Evolutionary conservation across 176 grass and related monocot genomes (phyloP), one percentile per base, ranked within the genome.

Genomic region (Leersia perrieri): DNA sequence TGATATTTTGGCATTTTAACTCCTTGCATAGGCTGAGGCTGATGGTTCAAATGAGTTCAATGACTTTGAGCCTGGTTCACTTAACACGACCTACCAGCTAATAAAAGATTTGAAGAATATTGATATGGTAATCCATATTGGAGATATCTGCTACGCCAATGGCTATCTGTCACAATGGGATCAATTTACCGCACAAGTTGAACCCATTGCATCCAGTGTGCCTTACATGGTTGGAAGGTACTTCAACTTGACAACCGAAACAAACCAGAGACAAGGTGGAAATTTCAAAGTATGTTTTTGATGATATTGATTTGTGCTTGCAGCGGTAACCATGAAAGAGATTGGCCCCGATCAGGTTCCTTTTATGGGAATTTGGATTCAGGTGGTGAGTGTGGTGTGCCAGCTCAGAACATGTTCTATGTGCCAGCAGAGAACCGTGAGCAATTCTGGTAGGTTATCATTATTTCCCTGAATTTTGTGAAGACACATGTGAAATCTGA

Each of bases 121-220:
- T 40, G 95, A 94, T 55, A 87, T 94, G 75, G 88, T 98, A 85
- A 72, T 98, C 58, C 90, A 94, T 77, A 94, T 91, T 75, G 95
- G 95, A 66, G 95, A 98, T 51, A 81, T 94, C 70, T 42, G 65
- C 22, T 98, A 98, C 62, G 90, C 95, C 32, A 94, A 85, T 91
- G 95, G 95, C 34, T 98, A 98, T 79, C 71, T 98, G 15, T 98
- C 92, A 73, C 95, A 98, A 38, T 98, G 95, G 92, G 95, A 98
- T 89, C 92, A 98, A 83, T 98, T 94, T 67, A 94, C 92, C 11
- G 90, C 88, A 80, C 95, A 94, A 70, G 77, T 94, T 63, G 95
- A 98, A 81, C 90, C 92, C 45, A 89, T 98, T 83, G 92, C 92
- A 31, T 89, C 92, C 14, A 78, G 80, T 61, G 88, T 98, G 22